Base-by-base conservation (phyloP, 208 protist species). In the Herpetomonas tarakana region DNA sequence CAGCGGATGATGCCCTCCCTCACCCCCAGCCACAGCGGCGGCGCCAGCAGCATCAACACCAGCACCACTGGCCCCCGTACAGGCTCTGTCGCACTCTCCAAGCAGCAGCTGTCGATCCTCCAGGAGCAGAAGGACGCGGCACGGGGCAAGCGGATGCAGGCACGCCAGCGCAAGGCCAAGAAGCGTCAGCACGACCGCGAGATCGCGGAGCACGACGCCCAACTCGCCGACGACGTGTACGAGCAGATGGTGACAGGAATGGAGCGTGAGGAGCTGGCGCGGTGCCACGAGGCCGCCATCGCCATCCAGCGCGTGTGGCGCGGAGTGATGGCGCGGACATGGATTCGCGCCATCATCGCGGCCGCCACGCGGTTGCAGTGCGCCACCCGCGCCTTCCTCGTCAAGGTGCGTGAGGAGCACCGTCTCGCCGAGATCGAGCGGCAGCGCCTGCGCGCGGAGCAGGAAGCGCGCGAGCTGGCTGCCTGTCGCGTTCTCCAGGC, bases 291-390 rank as follows among this genome's bases (percentile, higher is more conserved):
- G 18, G 88, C 88, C 6, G 85, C 86, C 24, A 64, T 68, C 49
- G 52, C 63, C 44, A 86, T 95, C 54, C 88, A 95, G 58, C 71
- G 76, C 2, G 71, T 90, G 29, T 95, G 83, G 83, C 81, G 88
- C 31, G 88, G 88, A 16, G 75, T 80, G 47, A 31, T 89, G 51
- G 85, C 85, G 21, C 78, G 88, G 25, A 78, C 50, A 27, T 78
- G 78, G 60, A 62, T 94, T n/a, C 1, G 45, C 22, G 74, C 59
- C 16, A 72, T 91, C 53, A 71, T 86, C 22, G 19, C 31, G 7
- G 77, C 87, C 3, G 74, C 79, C 18, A 26, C 65, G 26, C 64
- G 39, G 41, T 73, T 95, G 46, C 88, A 95, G 65, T 52, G 58
- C 24, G 76, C 72, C 6, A 73, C 87, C 30, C 82, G 85, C n/a